phyloP scores from a whole-genome alignment of 345 rosid species.

The Excoecaria cochinchinensis region DNA sequence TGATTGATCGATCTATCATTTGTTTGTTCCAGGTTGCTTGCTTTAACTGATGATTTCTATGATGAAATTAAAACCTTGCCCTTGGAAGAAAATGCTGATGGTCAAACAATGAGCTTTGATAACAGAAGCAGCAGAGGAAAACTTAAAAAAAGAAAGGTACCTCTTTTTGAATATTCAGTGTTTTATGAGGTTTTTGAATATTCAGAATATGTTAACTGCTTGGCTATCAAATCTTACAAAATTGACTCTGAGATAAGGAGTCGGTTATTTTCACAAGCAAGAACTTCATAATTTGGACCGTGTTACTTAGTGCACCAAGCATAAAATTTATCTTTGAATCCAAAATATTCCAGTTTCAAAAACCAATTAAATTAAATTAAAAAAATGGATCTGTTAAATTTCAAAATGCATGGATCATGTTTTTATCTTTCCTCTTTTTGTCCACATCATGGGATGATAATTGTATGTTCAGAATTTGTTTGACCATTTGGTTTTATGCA shows the following conservation, averaged over 20 bases:
- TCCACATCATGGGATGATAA: no score
- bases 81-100: conserved; percentile 39
- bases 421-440: no score
- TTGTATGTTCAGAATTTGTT: background rate
- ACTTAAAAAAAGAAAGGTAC: conserved; percentile 65
- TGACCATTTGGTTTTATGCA: background rate
- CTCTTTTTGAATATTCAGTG: background rate
- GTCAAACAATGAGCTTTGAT: conserved; percentile 26
- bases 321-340: no score
- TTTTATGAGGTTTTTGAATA: background rate
- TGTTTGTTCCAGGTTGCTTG: conserved; percentile 58
- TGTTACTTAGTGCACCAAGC: no score
- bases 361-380: no score
- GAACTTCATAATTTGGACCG: no score
- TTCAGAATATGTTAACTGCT: background rate
- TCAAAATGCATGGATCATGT: no score
- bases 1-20: conserved; percentile 2
- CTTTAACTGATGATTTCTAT: conserved; percentile 63
- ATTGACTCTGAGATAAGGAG: no score
- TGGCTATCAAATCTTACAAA: no score
- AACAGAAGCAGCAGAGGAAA: conserved; percentile 36
- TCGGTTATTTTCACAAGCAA: no score
- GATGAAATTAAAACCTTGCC: conserved; percentile 70
- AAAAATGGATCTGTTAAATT: no score
- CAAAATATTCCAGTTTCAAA: no score